Conservation (phyloP, 176 grass and related monocot species). For the Elaeis guineensis region DNA sequence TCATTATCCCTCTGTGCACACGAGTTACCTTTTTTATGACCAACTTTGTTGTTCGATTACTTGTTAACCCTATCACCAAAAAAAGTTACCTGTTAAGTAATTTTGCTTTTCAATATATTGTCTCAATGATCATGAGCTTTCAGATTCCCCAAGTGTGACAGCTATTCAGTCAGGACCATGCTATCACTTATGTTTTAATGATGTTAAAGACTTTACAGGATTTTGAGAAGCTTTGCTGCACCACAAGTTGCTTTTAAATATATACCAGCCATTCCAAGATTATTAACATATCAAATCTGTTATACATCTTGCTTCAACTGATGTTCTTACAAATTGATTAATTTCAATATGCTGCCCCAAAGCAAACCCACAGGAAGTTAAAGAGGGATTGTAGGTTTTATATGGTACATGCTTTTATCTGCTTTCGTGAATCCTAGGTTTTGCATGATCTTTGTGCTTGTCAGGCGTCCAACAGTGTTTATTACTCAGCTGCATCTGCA, state of each 20-base stretch:
- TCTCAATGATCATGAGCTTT: neutral
- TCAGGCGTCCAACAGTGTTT: no score
- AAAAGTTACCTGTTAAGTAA: neutral
- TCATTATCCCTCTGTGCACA: slow-evolving; percentile 38
- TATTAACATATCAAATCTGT: neutral
- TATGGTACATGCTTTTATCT: no score
- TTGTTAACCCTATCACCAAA: no score
- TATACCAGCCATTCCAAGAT: neutral
- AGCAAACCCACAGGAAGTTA: no score
- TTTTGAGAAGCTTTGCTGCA: slow-evolving; percentile 75
- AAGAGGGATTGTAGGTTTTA: no score
- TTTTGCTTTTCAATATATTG: neutral
- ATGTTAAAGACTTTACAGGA: slow-evolving; percentile 62
- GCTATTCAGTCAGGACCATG: slow-evolving; percentile 86
- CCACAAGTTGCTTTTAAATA: slow-evolving; percentile 34
- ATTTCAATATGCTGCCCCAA: no score
- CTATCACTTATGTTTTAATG: slow-evolving; percentile 89
- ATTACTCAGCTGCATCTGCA: no score
- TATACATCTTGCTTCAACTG: no score
- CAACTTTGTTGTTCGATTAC: no score
- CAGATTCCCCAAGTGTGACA: slow-evolving; percentile 85
- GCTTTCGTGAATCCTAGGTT: no score
- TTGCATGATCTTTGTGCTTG: no score
- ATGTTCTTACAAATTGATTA: neutral
- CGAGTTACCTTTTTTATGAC: slow-evolving; percentile 17